Conservation (phyloP, 495 filamentous ascomycete genomes). For the Bathelium albidoporum region DNA sequence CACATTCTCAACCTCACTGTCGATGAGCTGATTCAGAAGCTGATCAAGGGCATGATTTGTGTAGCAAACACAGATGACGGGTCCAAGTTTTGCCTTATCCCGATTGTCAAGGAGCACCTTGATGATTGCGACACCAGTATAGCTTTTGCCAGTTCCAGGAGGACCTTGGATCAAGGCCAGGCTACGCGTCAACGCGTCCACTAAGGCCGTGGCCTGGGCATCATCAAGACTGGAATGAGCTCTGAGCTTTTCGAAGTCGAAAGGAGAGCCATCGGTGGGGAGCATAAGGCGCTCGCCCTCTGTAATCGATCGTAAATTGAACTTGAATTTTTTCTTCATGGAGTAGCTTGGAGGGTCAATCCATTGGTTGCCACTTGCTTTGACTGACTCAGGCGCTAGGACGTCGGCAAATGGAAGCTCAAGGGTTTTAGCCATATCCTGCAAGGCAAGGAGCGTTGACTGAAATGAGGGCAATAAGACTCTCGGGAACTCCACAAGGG, state of each 20-base stretch:
- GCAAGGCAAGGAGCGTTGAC: conserved; percentile 52
- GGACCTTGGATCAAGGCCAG: conserved; percentile 69
- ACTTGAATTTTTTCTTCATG: conserved; percentile 38
- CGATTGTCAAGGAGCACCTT: conserved; percentile 54
- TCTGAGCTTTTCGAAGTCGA: conserved; percentile 35
- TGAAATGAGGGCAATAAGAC: conserved; percentile 58
- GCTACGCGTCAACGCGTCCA: conserved; percentile 43
- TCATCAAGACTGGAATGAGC: conserved; percentile 43
- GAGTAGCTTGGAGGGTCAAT: conserved; percentile 52
- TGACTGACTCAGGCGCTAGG: conserved; percentile 32
- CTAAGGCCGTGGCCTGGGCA: conserved; percentile 48
- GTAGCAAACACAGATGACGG: conserved; percentile 55
- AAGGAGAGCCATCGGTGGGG: conserved; percentile 29
- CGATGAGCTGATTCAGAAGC: conserved; percentile 52
- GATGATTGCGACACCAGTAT: conserved; percentile 47
- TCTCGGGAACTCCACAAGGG: conserved; percentile 60
- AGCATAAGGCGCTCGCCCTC: conserved; percentile 28
- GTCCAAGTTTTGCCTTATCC: conserved; percentile 40
- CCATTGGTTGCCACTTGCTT: conserved; percentile 30
- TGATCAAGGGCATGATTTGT: conserved; percentile 77
- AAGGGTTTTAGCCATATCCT: conserved; percentile 40
- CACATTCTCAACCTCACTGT: conserved; percentile 46
- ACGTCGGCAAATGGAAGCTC: conserved; percentile 52
- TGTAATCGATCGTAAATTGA: conserved; percentile 41
- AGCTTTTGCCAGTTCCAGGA: conserved; percentile 71